phyloP scores from a whole-genome alignment of 73 alveolate genomes.

The Urostyla sp. region DNA sequence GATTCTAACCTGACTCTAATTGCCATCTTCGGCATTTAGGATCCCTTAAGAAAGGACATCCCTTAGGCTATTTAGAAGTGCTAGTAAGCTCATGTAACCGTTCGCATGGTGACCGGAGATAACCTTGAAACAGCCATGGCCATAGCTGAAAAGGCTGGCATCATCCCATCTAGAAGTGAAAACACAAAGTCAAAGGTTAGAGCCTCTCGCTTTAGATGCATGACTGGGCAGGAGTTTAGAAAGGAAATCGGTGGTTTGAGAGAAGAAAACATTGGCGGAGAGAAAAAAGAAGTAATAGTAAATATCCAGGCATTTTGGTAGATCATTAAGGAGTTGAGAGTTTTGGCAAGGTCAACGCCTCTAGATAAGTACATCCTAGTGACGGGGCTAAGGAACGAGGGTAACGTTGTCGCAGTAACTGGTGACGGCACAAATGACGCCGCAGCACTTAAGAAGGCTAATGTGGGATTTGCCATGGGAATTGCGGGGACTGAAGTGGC shows the following conservation, averaged over 20 bases:
- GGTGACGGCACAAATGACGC: constrained; percentile 99
- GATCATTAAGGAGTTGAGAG: constrained; percentile 85
- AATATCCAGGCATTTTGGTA: constrained; percentile 83
- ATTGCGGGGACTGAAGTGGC: constrained; percentile 98
- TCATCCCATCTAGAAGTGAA: constrained; percentile 77
- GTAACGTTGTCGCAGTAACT: constrained; percentile 82
- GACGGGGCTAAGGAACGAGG: constrained; percentile 63
- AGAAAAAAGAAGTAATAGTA: constrained; percentile 38
- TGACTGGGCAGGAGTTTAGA: constrained; percentile 90
- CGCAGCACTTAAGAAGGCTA: constrained; percentile 93
- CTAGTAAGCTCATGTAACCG: constrained; percentile 90
- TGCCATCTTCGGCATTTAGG: constrained; percentile 83
- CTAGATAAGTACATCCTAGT: constrained; percentile 66
- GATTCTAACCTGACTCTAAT: constrained; percentile 69
- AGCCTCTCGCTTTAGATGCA: constrained; percentile 43
- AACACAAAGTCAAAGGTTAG: constrained; percentile 51
- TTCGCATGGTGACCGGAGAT: constrained; percentile 96
- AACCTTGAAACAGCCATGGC: constrained; percentile 88
- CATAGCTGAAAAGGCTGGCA: constrained; percentile 88
- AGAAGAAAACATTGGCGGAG: constrained; percentile 63
- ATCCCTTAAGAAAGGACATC: constrained; percentile 87
- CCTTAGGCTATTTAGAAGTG: constrained; percentile 82
- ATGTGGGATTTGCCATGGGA: constrained; percentile 97
- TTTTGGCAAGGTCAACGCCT: constrained; percentile 72
- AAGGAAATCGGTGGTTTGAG: constrained; percentile 86